Evolutionary conservation across 2,329 filamentous ascomycete species (phyloP).

Genomic region (Xylaria sp.): DNA sequence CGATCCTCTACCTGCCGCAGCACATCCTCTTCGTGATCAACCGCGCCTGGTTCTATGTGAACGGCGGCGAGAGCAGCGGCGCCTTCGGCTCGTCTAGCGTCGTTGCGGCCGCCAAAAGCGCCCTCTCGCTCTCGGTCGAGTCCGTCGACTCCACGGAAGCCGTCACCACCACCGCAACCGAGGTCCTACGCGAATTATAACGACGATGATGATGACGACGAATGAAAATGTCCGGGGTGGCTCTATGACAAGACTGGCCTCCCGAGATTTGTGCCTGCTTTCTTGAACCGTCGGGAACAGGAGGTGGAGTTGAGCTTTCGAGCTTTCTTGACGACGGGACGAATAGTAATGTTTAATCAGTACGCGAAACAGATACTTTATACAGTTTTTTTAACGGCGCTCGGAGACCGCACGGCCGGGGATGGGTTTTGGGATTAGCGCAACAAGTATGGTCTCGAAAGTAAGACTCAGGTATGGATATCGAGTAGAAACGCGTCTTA

Average conservation of each 20-base stretch:
- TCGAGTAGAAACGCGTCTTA: slow-evolving; percentile 20
- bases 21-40: slow-evolving; percentile 85
- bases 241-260: not conserved
- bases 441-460: slow-evolving; percentile 11
- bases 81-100: slow-evolving; percentile 48
- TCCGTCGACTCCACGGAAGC: slow-evolving; percentile 45
- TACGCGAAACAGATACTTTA: slow-evolving; percentile 22
- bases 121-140: slow-evolving; percentile 55
- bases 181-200: slow-evolving; percentile 54
- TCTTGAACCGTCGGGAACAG: not conserved
- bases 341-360: slow-evolving; percentile 46
- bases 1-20: slow-evolving; percentile 91
- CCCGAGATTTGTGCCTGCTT: not conserved
- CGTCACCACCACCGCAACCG: slow-evolving; percentile 46
- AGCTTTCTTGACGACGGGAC: slow-evolving; percentile 28
- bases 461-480: slow-evolving; percentile 27
- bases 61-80: slow-evolving; percentile 71
- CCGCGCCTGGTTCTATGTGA: slow-evolving; percentile 94
- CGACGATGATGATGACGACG: slow-evolving; percentile 23
- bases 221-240: not conserved
- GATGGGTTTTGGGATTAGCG: slow-evolving; percentile 1
- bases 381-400: slow-evolving; percentile 2
- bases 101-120: slow-evolving; percentile 56
- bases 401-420: not conserved
- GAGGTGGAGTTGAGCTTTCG: slow-evolving; percentile 3